These are phyloP conservation scores for Berkeleyomyces basicola DNA, from an alignment of 2,329 filamentous ascomycete species.

Conservation along the genomic window DNA sequence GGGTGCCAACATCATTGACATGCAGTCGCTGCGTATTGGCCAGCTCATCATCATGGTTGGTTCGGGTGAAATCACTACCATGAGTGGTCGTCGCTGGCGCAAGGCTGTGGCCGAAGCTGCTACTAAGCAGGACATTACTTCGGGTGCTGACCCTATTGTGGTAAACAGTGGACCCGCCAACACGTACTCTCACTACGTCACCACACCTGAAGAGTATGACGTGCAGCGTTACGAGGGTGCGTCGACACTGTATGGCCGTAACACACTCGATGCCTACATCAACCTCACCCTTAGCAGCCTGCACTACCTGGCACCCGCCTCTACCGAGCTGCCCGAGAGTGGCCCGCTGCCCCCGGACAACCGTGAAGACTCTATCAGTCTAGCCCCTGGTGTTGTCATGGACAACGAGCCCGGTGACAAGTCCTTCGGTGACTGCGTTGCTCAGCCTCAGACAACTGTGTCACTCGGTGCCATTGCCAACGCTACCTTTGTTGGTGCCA, in stretches of 20 bases:
- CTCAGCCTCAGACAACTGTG: constrained; percentile 28
- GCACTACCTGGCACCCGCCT: constrained; percentile 41
- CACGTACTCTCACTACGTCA: constrained; percentile 46
- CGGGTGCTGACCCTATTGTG: constrained; percentile 40
- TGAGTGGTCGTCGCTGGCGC: constrained; percentile 79
- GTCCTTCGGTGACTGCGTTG: constrained; percentile 50
- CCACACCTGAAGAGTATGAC: constrained; percentile 18
- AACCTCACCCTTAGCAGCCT: constrained; percentile 58
- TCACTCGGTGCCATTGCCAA: constrained; percentile 40
- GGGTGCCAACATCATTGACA: constrained; percentile 77
- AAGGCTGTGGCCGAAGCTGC: constrained; percentile 43
- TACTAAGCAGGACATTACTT: constrained; percentile 24
- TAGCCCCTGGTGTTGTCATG: constrained; percentile 62
- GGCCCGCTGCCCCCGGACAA: constrained; percentile 61
- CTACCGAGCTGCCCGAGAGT: constrained; percentile 23
- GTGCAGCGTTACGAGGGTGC: constrained; percentile 85
- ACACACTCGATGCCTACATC: constrained; percentile 75
- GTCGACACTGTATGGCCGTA: constrained; percentile 70
- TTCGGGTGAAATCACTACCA: constrained; percentile 77
- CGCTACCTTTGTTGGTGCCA: constrained; percentile 66
- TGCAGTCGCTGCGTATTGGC: constrained; percentile 69
- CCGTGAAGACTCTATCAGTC: constrained; percentile 53
- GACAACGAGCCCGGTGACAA: constrained; percentile 50
- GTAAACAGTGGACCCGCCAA: constrained; percentile 79
- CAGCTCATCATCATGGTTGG: constrained; percentile 74